These are phyloP conservation scores for Phylloporus gajari DNA, from an alignment of 1,284 basidiomycete genomes.

Conservation along the genomic window DNA sequence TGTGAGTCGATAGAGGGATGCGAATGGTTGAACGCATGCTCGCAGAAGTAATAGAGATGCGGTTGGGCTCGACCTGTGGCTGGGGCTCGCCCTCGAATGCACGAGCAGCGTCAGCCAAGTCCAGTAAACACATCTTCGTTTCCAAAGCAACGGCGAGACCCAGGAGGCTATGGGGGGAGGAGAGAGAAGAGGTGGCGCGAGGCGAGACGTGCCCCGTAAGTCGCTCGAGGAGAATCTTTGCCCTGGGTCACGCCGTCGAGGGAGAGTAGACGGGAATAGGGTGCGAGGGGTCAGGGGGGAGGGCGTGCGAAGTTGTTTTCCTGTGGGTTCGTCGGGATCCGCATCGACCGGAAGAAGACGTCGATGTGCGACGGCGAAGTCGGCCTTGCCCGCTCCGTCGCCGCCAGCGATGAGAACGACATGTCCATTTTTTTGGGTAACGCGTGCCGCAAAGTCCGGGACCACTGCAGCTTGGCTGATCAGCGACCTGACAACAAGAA, in stretches of 20 bases:
- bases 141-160: conserved; percentile 80
- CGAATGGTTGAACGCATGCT: conserved; percentile 35
- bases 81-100: conserved; percentile 70
- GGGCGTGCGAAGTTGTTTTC: conserved; percentile 59
- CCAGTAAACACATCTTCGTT: conserved; percentile 75
- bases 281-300: conserved; percentile 57
- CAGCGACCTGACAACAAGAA: conserved; percentile 54
- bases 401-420: conserved; percentile 4
- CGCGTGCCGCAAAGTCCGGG: conserved; percentile 45
- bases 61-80: conserved; percentile 70
- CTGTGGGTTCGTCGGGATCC: conserved; percentile 10
- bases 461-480: conserved; percentile 51
- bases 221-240: conserved; percentile 78
- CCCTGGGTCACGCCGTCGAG: conserved; percentile 71
- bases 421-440: too few species aligned
- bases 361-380: conserved; percentile 30
- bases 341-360: conserved; percentile 28
- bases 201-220: conserved; percentile 73
- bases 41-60: conserved; percentile 74
- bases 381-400: conserved; percentile 17
- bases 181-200: conserved; percentile 26
- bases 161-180: conserved; percentile 43
- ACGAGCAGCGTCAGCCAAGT: conserved; percentile 68
- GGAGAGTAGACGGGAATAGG: conserved; percentile 48
- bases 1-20: conserved; percentile 16